phyloP scores from a whole-genome alignment of 371 early-diverging fungal genomes.

The Chytridium lagenaria region DNA sequence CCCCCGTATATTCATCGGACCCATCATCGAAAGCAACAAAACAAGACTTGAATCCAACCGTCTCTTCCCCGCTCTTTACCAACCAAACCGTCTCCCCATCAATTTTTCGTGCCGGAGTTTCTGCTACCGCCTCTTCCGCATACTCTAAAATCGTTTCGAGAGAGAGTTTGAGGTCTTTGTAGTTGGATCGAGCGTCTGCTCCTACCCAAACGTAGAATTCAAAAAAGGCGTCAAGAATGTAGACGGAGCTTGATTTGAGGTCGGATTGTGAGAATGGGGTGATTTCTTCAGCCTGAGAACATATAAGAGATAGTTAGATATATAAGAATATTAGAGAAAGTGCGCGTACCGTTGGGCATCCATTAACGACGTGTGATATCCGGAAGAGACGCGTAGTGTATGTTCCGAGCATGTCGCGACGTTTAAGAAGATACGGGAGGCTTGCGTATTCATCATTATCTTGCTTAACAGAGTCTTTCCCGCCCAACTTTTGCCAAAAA shows the following conservation, averaged over 20 bases:
- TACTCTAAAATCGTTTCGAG: slow-evolving; percentile 40
- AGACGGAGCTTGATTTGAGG: slow-evolving; percentile 34
- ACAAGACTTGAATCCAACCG: slow-evolving; percentile 36
- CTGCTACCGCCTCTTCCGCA: slow-evolving; percentile 25
- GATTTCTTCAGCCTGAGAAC: slow-evolving; percentile 39
- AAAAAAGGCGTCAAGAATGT: slow-evolving; percentile 50
- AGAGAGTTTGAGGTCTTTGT: slow-evolving; percentile 36
- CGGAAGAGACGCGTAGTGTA: slow-evolving; percentile 40
- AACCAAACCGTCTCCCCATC: slow-evolving; percentile 17
- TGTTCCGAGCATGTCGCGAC: slow-evolving; percentile 13
- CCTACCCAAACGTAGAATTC: slow-evolving; percentile 51
- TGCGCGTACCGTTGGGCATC: slow-evolving; percentile 41
- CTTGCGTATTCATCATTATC: slow-evolving; percentile 26
- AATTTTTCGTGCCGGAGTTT: slow-evolving; percentile 10
- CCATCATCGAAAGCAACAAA: slow-evolving; percentile 49
- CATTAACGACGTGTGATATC: slow-evolving; percentile 45
- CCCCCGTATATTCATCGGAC: slow-evolving; percentile 15
- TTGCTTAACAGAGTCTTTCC: slow-evolving; percentile 9
- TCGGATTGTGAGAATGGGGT: slow-evolving; percentile 42
- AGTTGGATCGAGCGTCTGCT: slow-evolving; percentile 23
- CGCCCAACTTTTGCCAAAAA: slow-evolving; percentile 36
- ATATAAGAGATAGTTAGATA: background rate
- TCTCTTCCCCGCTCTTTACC: slow-evolving; percentile 36
- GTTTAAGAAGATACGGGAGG: slow-evolving; percentile 19
- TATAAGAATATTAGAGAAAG: slow-evolving; percentile 5